Conservation (phyloP, 306 rosid species). For the Cicer arietinum region DNA sequence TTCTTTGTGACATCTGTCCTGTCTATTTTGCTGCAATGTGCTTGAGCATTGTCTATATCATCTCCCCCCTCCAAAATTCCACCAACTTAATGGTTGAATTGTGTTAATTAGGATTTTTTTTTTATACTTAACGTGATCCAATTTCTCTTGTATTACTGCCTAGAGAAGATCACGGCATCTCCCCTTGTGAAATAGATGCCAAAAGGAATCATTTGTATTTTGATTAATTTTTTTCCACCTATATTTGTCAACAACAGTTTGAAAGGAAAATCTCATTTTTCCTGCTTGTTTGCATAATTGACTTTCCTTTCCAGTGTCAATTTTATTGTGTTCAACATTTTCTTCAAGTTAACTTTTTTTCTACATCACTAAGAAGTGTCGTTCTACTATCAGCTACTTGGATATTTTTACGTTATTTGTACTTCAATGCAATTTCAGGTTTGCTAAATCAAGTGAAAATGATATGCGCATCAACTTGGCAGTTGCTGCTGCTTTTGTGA, state of each 20-base stretch:
- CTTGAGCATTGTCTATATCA: constrained; percentile 18
- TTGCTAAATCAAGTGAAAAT: constrained; percentile 74
- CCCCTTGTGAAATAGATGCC: constrained; percentile 32
- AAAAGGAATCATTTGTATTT: constrained; percentile 20
- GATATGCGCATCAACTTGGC: constrained; percentile 87
- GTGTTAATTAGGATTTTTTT: constrained; percentile 5
- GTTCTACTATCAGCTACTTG: constrained; percentile 6
- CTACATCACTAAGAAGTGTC: not conserved
- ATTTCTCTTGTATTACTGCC: constrained; percentile 32
- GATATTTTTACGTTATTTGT: constrained; percentile 39
- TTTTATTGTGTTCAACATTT: constrained; percentile 31
- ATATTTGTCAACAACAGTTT: not conserved
- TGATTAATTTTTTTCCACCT: not conserved
- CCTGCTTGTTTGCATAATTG: constrained; percentile 17
- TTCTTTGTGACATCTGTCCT: constrained; percentile 25
- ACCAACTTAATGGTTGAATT: not conserved
- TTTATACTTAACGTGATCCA: constrained; percentile 18
- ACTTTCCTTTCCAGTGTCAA: constrained; percentile 17
- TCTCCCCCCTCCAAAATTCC: not conserved
- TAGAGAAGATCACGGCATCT: constrained; percentile 10
- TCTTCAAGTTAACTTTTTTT: constrained; percentile 14
- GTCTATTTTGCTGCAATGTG: constrained; percentile 7
- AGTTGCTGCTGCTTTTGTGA: constrained; percentile 87
- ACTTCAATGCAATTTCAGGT: constrained; percentile 65
- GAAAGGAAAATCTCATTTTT: constrained; percentile 24